A percentile compares a stretch with the other conserved stretches of the same genome.
Conservation (phyloP, 2,329 filamentous ascomycete genomes). For the Beauveria sp. region DNA sequence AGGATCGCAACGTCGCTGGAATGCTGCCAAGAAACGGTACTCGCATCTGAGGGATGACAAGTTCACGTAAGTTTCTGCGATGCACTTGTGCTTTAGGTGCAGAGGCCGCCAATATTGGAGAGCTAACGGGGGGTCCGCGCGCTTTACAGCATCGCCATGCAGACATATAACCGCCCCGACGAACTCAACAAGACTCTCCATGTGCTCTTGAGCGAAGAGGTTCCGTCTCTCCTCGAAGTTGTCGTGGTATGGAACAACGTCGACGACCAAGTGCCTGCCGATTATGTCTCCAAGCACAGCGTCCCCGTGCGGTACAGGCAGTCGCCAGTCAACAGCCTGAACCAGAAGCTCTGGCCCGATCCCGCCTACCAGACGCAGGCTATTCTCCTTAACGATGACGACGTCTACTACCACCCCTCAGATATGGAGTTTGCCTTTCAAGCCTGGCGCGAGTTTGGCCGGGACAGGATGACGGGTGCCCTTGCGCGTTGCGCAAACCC, state of each 20-base stretch:
- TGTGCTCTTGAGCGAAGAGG: conserved; percentile 20
- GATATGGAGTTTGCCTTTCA: conserved; percentile 35
- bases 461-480: conserved; percentile 25
- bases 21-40: background rate
- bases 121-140: background rate
- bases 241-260: conserved; percentile 32
- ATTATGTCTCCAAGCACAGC: conserved; percentile 23
- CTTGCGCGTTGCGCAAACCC: conserved; percentile 26
- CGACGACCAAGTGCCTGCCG: conserved; percentile 21
- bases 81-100: background rate
- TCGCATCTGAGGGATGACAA: background rate
- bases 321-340: conserved; percentile 28
- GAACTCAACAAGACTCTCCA: conserved; percentile 23
- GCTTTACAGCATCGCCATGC: background rate
- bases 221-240: conserved; percentile 31
- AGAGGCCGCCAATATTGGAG: background rate
- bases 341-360: conserved; percentile 30
- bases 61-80: background rate
- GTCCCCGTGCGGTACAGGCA: conserved; percentile 27
- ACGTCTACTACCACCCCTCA: conserved; percentile 30
- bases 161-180: background rate
- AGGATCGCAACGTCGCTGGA: background rate
- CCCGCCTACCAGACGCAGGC: conserved; percentile 29
- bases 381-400: conserved; percentile 32
- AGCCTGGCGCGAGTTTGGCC: conserved; percentile 32